Evolutionary conservation across 2,329 filamentous ascomycete genomes (phyloP).

Genomic region (Pseudogymnoascus sp.): DNA sequence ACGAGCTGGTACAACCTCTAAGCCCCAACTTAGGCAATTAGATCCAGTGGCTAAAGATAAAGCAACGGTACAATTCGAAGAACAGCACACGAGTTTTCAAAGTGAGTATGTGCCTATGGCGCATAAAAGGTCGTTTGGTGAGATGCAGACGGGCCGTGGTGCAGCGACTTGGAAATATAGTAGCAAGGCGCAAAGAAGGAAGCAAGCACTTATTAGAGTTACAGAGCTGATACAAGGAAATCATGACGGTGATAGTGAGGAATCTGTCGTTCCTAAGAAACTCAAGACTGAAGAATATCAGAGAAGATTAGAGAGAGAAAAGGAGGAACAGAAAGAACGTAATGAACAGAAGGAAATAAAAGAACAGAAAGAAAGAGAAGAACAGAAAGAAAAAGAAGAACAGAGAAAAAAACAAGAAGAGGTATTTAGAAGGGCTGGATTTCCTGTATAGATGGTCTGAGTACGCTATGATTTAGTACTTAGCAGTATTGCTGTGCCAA

Average conservation of each 20-base stretch:
- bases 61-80: background rate
- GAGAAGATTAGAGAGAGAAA: no score
- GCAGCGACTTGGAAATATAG: slow-evolving; percentile 3
- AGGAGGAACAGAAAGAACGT: no score
- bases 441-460: no score
- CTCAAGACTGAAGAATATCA: no score
- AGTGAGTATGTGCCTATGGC: background rate
- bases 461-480: no score
- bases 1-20: background rate
- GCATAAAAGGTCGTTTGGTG: background rate
- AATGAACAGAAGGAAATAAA: no score
- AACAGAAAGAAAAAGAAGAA: no score
- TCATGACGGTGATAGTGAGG: background rate
- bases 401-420: no score
- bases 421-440: no score
- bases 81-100: background rate
- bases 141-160: background rate
- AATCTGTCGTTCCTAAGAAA: no score
- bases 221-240: background rate
- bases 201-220: background rate
- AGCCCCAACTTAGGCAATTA: background rate
- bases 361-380: no score
- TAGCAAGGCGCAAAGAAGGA: background rate
- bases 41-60: background rate
- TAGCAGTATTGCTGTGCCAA: no score